Evolutionary conservation across 805 yeast genomes (phyloP), one percentile per base, ranked within the genome.

Genomic region (Yarrowia sp.): DNA sequence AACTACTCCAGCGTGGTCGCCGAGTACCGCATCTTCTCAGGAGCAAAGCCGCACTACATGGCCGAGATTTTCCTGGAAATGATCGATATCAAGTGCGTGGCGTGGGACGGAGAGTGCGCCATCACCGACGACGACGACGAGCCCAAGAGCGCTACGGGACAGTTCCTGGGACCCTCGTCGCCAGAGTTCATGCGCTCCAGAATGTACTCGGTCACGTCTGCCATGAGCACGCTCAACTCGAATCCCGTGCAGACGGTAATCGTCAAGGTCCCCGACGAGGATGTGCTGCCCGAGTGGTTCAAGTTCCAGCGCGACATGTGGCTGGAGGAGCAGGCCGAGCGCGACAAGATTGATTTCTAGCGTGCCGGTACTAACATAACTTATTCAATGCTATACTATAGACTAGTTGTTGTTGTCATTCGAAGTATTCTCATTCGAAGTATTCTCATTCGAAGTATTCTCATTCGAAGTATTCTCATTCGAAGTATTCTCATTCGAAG

Each of bases 51-150:
- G 47, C 90, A 85, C 68, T 91, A 90, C 71, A 83, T 81, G 66
- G 89, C 90, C 19, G 97, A 92, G 70, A 86, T 86, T 4, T 90
- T 88, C 67, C 74, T 93, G 47, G 98, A 93, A 69, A 72, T 91
- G 63, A 77, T 90, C 4, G 82, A 84, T 58, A 71, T 85, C 5
- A 83, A 81, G 63, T 72, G 84, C 46, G 74, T 85, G 16, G 71
- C 85, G 6, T 35, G 41, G 41, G 47, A 55, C 13, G 61, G 47
- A 10, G 61, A 55, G 77, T 80, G 61, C 22, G 61, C 61, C 0
- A n/a, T 38, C 14, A 29, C 27, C 6, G 33, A 27, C 19, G 67
- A 71, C 81, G 67, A 88, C 79, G 63, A 89, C 80, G 69, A 77
- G 70, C 71, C 73, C 80, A 69, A 53, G 63, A 31, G 64, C 64